These are phyloP conservation scores for Volvox reticuliferus DNA, from an alignment of 139 green algal species.

Conservation along the genomic window DNA sequence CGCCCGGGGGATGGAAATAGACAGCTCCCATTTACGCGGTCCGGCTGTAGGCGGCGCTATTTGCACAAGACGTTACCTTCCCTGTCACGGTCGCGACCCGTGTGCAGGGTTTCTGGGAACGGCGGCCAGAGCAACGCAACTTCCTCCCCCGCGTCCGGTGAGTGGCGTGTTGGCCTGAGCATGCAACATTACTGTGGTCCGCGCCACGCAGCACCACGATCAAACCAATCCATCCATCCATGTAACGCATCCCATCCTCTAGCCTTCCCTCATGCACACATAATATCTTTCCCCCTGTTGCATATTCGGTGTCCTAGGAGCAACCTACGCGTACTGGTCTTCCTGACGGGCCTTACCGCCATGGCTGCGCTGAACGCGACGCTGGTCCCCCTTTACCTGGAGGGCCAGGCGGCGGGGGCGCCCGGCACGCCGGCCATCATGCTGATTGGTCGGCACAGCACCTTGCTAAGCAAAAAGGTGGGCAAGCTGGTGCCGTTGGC, in stretches of 20 bases:
- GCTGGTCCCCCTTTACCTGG: constrained; percentile 74
- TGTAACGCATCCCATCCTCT: neutral
- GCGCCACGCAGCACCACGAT: no score
- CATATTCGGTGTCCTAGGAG: constrained; percentile 49
- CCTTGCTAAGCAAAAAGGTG: neutral
- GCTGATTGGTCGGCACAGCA: neutral
- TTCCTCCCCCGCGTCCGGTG: constrained; percentile 74
- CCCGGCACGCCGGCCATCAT: constrained; percentile 3
- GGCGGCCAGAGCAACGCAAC: constrained; percentile 58
- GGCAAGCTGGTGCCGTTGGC: neutral
- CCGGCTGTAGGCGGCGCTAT: no score
- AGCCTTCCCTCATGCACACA: neutral
- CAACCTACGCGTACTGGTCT: constrained; percentile 74
- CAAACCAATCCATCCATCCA: no score
- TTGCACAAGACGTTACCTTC: no score
- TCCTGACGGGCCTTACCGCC: constrained; percentile 60
- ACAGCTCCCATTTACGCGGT: no score
- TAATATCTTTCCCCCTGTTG: neutral
- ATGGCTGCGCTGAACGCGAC: constrained; percentile 80
- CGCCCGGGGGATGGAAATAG: no score
- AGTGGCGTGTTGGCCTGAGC: neutral
- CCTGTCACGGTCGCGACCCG: no score
- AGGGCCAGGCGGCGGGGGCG: constrained; percentile 56
- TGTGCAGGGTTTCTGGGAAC: constrained; percentile 74
- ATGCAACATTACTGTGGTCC: no score